These are phyloP conservation scores for Suhomyces tanzawaensis DNA, from an alignment of 805 yeast genomes.

Conservation along the genomic window DNA sequence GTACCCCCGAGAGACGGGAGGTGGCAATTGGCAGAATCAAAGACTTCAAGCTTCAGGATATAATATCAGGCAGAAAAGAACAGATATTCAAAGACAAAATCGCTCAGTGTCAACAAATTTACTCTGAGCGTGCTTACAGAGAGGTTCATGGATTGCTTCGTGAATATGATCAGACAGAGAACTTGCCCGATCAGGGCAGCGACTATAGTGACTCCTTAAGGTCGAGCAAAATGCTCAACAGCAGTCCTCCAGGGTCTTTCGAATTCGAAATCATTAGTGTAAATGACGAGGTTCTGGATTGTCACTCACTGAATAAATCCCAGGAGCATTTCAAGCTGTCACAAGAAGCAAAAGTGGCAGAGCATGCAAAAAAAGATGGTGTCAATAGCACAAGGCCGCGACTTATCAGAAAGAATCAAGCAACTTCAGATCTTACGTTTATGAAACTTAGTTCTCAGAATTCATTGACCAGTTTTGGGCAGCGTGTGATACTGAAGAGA, in stretches of 20 bases:
- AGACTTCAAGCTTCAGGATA: slow-evolving; percentile 23
- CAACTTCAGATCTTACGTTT: too few species aligned
- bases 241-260: neutral
- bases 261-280: neutral
- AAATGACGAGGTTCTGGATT: too few species aligned
- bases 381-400: too few species aligned
- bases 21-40: slow-evolving; percentile 4
- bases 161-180: neutral
- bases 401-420: too few species aligned
- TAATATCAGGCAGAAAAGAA: slow-evolving; percentile 28
- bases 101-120: slow-evolving; percentile 23
- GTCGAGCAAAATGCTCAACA: neutral
- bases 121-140: slow-evolving; percentile 5
- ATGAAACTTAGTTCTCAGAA: too few species aligned
- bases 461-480: too few species aligned
- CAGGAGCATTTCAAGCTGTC: too few species aligned
- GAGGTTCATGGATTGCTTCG: slow-evolving; percentile 2
- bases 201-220: slow-evolving; percentile 1
- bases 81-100: slow-evolving; percentile 19
- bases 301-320: too few species aligned
- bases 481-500: neutral
- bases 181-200: neutral
- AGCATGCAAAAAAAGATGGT: neutral
- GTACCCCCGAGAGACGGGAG: neutral
- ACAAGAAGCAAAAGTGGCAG: too few species aligned